phyloP scores from a whole-genome alignment of 2,329 filamentous ascomycete genomes.

The Diaporthe sp. region DNA sequence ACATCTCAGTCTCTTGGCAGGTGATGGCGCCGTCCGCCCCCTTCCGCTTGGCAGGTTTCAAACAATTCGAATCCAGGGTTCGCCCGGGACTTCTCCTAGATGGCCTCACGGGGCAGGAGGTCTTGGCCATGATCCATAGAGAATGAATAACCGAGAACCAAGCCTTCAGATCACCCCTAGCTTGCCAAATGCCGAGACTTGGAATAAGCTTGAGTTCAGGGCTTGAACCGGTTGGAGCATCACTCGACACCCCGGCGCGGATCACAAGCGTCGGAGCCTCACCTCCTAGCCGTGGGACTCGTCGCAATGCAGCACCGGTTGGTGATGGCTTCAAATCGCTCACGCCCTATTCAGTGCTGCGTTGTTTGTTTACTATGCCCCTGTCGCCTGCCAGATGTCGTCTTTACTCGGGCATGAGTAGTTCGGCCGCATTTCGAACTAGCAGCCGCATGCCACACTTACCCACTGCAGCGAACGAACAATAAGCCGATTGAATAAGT shows the following conservation, averaged over 20 bases:
- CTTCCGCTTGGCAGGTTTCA: slow-evolving; percentile 29
- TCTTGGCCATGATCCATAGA: slow-evolving; percentile 14
- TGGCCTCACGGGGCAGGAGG: slow-evolving; percentile 12
- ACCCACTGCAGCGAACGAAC: not conserved
- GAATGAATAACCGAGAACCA: slow-evolving; percentile 19
- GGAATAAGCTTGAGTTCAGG: slow-evolving; percentile 19
- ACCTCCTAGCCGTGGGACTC: not conserved
- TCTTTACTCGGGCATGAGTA: slow-evolving; percentile 14
- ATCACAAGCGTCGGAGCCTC: slow-evolving; percentile 3
- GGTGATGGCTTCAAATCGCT: slow-evolving; percentile 16
- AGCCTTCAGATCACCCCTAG: slow-evolving; percentile 4
- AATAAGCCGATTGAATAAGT: not conserved
- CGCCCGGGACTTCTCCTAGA: not conserved
- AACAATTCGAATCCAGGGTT: slow-evolving; percentile 1
- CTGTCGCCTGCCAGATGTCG: slow-evolving; percentile 24
- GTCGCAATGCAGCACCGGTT: not conserved
- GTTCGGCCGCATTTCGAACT: slow-evolving; percentile 7
- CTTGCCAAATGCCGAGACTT: slow-evolving; percentile 16
- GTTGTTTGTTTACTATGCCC: not conserved
- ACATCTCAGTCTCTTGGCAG: slow-evolving; percentile 30
- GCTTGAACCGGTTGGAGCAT: slow-evolving; percentile 19
- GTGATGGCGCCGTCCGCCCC: slow-evolving; percentile 6
- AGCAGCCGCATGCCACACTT: not conserved
- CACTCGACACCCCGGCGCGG: slow-evolving; percentile 9
- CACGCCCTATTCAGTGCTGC: not conserved